These are phyloP conservation scores for Salix purpurea DNA, from an alignment of 345 rosid species.

Conservation along the genomic window DNA sequence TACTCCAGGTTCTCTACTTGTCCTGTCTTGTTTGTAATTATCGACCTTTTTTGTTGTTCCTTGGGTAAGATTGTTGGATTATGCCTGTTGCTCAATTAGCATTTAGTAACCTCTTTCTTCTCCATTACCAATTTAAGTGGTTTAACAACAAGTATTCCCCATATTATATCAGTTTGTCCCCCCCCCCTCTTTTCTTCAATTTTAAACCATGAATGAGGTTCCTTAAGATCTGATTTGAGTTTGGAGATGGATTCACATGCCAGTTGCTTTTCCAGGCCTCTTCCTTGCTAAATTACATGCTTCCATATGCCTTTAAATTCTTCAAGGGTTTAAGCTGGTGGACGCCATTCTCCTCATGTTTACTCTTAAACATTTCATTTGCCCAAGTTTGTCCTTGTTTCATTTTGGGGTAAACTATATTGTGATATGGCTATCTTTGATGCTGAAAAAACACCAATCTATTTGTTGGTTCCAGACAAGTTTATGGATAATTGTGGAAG, in stretches of 20 bases:
- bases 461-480: not conserved
- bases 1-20: constrained; percentile 58
- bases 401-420: not conserved
- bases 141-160: not conserved
- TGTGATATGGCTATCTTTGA: not conserved
- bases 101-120: not conserved
- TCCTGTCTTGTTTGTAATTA: not conserved
- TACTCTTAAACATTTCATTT: not conserved
- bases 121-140: not conserved
- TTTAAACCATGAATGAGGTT: not conserved
- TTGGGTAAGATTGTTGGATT: not conserved
- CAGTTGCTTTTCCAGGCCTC: not conserved
- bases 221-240: not conserved
- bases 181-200: not conserved
- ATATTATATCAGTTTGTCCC: not conserved
- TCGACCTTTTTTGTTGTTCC: not conserved
- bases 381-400: not conserved
- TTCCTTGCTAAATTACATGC: not conserved
- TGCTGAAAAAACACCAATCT: constrained; percentile 1
- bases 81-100: not conserved
- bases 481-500: not conserved
- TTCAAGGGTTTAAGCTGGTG: not conserved
- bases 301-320: not conserved
- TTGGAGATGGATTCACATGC: not conserved
- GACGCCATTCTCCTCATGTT: not conserved